Evolutionary conservation across 1,139 yeast species (phyloP), one percentile per base, ranked within the genome.

Genomic region (Taiozyma sp.): DNA sequence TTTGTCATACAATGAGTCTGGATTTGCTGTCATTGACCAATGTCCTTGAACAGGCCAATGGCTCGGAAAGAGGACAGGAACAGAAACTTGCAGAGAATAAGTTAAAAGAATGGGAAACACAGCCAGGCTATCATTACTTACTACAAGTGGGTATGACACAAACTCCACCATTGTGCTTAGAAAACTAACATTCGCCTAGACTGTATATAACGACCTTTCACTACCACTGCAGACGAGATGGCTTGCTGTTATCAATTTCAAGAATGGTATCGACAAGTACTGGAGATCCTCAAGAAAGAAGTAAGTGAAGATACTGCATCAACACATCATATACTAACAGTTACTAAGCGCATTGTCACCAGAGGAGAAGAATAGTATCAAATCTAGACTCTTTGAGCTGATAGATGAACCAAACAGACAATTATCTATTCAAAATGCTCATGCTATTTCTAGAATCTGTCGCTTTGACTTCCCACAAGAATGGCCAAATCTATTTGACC

Each of bases 231-330:
- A 86, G 54, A 74, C 81, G 9, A 73, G 98, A 62, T 90, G 96
- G 96, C 72, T 92, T 43, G 92, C 97, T 0, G 77, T 90, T 4
- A 92, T 93, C 44, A 87, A 87, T 58, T 81, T 93, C 66, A 93
- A 93, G 63, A 93, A 92, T 67, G 96, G 96, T 1, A 73, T 89
- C 27, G 96, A 89, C 34, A 82, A 78, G 61, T 83, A 82, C 62
- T 92, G 98, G 98, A 73, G 97, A 52, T 72, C 84, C 0, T 76
- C 90, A 0, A 75, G 89, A 30, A 70, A 66, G 41, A 61, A 65
- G 64, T 59, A 36, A 30, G 46, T 44, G 12, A 9, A 24, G 8
- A 19, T 4, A 5, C 14, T 28, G 8, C 8, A 14, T n/a, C 8
- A 10, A 9, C 44, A n/a, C 34, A 13, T 42, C 14, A 43, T 42